Evolutionary conservation across 2,329 filamentous ascomycete species (phyloP), one percentile per base, ranked within the genome.

Genomic region (Daldinia sp.): DNA sequence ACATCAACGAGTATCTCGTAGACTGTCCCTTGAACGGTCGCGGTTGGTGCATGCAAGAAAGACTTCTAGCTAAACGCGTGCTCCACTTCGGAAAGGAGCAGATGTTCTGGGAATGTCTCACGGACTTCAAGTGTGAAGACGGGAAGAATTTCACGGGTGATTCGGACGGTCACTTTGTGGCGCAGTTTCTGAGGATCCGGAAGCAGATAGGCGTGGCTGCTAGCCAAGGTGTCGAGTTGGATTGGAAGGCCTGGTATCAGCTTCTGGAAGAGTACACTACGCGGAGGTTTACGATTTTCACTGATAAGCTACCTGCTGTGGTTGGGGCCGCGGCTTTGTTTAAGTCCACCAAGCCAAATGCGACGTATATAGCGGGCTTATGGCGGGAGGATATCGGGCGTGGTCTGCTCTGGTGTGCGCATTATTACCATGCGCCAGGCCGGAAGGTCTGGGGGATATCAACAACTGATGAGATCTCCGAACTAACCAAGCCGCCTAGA

Each of bases 41-140:
- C 4, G 71, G 62, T 12, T 73, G 71, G 71, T 70, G 67, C 30
- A 68, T 72, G 69, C 69, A 73, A 37, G 71, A 72, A 23, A 58
- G 69, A 13, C 60, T 73, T 0, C 46, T 73, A n/a, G 69, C 65
- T 6, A 56, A 50, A 3, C 61, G 62, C 2, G 33, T 73, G 6
- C 60, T 73, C 12, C 67, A 73, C 35, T 63, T 68, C 23, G 63
- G 67, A 20, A 63, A 54, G 13, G 71, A 73, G 9, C 65, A 70
- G 55, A 65, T 73, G 62, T 68, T 69, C 46, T 72, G 65, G 71
- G 71, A 71, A 46, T 65, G 66, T 42, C 66, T 30, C 15, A 46
- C 50, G n/a, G 30, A 65, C 20, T 68, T 66, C 53, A 60, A 37
- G 26, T 60, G 61, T 18, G 68, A 70, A 23, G 68, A 70, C 33